These are phyloP conservation scores for Metschnikowia bowlesiae DNA, from an alignment of 805 yeast species.

Conservation along the genomic window DNA sequence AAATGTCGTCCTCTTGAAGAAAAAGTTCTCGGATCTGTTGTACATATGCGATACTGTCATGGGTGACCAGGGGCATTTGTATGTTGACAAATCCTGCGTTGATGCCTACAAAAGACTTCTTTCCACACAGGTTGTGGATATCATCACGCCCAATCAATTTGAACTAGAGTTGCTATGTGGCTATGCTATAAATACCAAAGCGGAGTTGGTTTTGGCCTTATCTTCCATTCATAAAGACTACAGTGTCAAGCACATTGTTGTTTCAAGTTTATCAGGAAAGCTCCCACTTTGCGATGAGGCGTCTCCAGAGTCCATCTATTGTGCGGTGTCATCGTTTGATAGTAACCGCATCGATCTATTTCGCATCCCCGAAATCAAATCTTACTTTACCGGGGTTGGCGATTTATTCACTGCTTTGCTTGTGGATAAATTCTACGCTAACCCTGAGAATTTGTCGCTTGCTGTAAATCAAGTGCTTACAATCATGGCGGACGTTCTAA, in stretches of 20 bases:
- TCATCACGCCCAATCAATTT: constrained; percentile 19
- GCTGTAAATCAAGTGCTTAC: constrained; percentile 54
- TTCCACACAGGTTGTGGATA: constrained; percentile 8
- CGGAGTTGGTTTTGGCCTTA: constrained; percentile 10
- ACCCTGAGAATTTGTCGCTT: constrained; percentile 17
- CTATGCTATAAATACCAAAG: constrained; percentile 6
- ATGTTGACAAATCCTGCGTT: constrained; percentile 15
- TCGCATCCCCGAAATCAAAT: constrained; percentile 58
- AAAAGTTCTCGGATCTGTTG: constrained; percentile 14
- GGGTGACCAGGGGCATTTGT: constrained; percentile 20
- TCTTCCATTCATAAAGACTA: constrained; percentile 9
- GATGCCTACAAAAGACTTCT: constrained; percentile 12
- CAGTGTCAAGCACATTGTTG: constrained; percentile 13
- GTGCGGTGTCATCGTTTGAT: constrained; percentile 22
- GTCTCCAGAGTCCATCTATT: constrained; percentile 20
- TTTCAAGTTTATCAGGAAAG: constrained; percentile 15
- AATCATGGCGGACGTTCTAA: constrained; percentile 50
- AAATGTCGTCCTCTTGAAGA: constrained; percentile 9
- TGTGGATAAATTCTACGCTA: constrained; percentile 52
- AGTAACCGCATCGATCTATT: constrained; percentile 22
- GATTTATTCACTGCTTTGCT: constrained; percentile 82
- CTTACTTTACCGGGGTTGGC: constrained; percentile 94
- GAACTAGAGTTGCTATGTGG: constrained; percentile 18
- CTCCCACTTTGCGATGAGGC: constrained; percentile 4
- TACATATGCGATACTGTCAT: constrained; percentile 19